Base-by-base conservation (phyloP, 805 yeast genomes). In the Pichia sporocuriosa region DNA sequence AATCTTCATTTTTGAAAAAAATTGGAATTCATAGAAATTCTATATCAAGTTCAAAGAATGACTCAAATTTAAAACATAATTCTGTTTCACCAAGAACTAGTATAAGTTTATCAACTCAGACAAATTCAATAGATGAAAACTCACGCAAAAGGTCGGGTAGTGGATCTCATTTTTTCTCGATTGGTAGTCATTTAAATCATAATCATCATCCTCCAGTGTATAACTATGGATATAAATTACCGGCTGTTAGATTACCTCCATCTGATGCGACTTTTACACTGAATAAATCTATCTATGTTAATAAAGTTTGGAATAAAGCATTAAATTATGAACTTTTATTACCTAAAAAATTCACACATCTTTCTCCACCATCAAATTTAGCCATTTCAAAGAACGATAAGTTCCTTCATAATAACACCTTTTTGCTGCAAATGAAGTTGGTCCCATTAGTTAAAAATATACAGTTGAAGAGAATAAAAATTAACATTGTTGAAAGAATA, bases 211-310 rank as follows among this genome's bases (percentile, higher is more conserved):
- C 56, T 12, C 56, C 63, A 1, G 19, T 72, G 12, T 64, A 64
- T 41, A 56, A 63, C 16, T 69, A 61, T 40, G 54, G 58, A 4
- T 53, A 56, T 25, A 59, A 63, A 32, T 52, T 75, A 26, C 79
- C 79, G 3, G 68, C 71, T 60, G 70, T 73, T 8, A 58, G 80
- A 40, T 62, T 75, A 1, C 80, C 80, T 1, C 81, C 81, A 0
- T 70, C 76, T 5, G 70, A 72, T 55, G 78, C 79, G 2, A 70
- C 73, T 27, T 70, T 77, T 3, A 72, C 75, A 7, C 66, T 77
- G 6, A 81, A 83, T 55, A 84, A 82, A 54, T 87, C 94, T 0
- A 73, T 84, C 15, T 83, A 79, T 57, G 86, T 84, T 27, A 82
- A 81, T 56, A 69, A 84, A 47, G 70, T 78, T 1, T 84, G 93